A percentile compares a stretch with the other conserved stretches of the same genome.
Conservation (phyloP, 148 eudicot genomes). For the Camellia granthamiana region DNA sequence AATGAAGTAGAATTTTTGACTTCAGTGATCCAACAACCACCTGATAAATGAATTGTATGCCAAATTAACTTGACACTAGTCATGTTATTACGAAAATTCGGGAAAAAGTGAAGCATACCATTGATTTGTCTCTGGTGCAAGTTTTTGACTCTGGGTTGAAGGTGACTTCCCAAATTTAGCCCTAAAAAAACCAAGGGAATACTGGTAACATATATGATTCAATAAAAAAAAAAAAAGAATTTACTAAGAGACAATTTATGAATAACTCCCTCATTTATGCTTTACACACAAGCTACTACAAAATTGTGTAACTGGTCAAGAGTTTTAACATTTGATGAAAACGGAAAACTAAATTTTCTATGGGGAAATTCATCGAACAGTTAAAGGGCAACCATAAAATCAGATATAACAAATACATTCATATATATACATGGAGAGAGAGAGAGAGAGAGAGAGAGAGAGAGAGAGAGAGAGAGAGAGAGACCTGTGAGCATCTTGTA, state of each 20-base stretch:
- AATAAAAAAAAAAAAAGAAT: background rate
- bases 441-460: background rate
- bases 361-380: background rate
- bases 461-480: background rate
- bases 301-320: background rate
- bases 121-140: slow-evolving; percentile 12
- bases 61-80: background rate
- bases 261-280: background rate
- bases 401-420: background rate
- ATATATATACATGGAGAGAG: background rate
- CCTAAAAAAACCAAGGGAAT: slow-evolving; percentile 17
- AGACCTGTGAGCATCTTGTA: slow-evolving; percentile 8
- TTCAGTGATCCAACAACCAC: slow-evolving; percentile 7
- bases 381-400: background rate
- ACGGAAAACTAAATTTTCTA: background rate
- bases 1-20: background rate
- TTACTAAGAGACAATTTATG: background rate
- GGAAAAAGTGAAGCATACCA: slow-evolving; percentile 27
- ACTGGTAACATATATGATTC: slow-evolving; percentile 1
- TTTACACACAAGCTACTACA: background rate
- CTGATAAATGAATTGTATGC: background rate
- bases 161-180: slow-evolving; percentile 24
- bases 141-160: slow-evolving; percentile 24
- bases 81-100: background rate
- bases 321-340: background rate